Conservation (phyloP, 1,139 yeast species). For the Debaryomycetaceae sp. region DNA sequence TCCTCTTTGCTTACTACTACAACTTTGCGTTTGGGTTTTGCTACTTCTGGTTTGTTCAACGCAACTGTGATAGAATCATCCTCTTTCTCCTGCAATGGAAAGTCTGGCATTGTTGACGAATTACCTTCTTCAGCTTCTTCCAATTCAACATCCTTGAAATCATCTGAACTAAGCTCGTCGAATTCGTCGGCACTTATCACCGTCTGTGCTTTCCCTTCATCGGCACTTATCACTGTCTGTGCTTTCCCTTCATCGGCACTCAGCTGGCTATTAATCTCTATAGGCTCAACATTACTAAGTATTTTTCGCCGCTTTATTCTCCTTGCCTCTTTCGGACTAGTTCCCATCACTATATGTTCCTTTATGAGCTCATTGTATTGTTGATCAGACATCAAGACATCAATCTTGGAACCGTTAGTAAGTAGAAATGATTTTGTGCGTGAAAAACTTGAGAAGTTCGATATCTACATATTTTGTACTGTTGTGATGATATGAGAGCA, state of each 20-base stretch:
- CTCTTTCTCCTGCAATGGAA: not conserved
- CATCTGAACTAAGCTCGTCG: slow-evolving; percentile 23
- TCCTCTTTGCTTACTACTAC: slow-evolving; percentile 52
- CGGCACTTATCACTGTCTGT: not conserved
- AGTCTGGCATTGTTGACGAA: not conserved
- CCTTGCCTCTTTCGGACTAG: slow-evolving; percentile 1
- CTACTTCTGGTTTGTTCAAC: slow-evolving; percentile 9
- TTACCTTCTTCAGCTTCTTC: slow-evolving; percentile 3
- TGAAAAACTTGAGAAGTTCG: not conserved
- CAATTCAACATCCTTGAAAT: slow-evolving; percentile 31
- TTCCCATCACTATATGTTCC: not conserved
- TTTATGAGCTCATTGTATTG: slow-evolving; percentile 1
- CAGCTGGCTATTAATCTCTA: not conserved
- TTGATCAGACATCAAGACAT: slow-evolving; percentile 1
- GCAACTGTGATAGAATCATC: slow-evolving; percentile 17
- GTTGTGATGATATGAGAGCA: not conserved
- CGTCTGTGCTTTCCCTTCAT: not conserved
- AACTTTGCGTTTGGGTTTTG: slow-evolving; percentile 17
- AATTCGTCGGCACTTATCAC: slow-evolving; percentile 8
- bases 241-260: not conserved
- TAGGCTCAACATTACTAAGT: not conserved
- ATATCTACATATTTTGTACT: not conserved
- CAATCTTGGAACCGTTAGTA: not conserved
- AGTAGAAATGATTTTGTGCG: not conserved
- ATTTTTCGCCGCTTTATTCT: slow-evolving; percentile 4